Evolutionary conservation across 2,329 filamentous ascomycete genomes (phyloP).

Genomic region (Scytalidium lignicola): DNA sequence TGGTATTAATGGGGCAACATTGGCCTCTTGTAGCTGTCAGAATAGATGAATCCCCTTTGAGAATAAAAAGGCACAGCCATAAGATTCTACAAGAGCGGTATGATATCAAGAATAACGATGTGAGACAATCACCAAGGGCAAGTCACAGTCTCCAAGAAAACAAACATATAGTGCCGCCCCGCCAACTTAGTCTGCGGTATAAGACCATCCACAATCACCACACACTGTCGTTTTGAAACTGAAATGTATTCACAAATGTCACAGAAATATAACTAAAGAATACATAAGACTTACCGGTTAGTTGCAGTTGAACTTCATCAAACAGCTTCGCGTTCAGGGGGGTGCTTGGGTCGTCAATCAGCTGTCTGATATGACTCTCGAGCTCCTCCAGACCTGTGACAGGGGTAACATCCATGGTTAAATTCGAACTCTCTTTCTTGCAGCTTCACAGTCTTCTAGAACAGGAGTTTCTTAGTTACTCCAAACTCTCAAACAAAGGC

Average conservation of each 20-base stretch:
- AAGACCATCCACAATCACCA: too few relatives aligned
- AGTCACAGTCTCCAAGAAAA: too few relatives aligned
- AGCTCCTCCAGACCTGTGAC: conserved; percentile 50
- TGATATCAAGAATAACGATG: too few relatives aligned
- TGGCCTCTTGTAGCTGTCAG: conserved; percentile 37
- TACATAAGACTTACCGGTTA: conserved; percentile 39
- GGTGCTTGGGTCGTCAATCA: conserved; percentile 39
- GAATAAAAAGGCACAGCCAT: not conserved
- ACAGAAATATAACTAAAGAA: not conserved
- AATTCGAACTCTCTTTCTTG: not conserved
- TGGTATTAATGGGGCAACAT: conserved; percentile 47
- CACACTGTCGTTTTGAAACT: too few relatives aligned
- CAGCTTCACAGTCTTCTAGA: not conserved
- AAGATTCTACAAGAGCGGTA: too few relatives aligned
- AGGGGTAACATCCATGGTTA: conserved; percentile 35
- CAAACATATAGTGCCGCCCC: too few relatives aligned
- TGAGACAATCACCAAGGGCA: too few relatives aligned
- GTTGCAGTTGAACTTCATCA: conserved; percentile 54
- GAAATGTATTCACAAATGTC: too few relatives aligned
- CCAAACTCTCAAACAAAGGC: too few relatives aligned
- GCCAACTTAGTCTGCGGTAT: too few relatives aligned
- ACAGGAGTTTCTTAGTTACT: not conserved
- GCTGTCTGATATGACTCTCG: conserved; percentile 45
- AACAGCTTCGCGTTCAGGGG: conserved; percentile 46
- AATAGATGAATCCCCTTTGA: not conserved